These are phyloP conservation scores for Phaeosphaeriaceae sp. DNA, from an alignment of 2,329 filamentous ascomycete species.

Conservation along the genomic window DNA sequence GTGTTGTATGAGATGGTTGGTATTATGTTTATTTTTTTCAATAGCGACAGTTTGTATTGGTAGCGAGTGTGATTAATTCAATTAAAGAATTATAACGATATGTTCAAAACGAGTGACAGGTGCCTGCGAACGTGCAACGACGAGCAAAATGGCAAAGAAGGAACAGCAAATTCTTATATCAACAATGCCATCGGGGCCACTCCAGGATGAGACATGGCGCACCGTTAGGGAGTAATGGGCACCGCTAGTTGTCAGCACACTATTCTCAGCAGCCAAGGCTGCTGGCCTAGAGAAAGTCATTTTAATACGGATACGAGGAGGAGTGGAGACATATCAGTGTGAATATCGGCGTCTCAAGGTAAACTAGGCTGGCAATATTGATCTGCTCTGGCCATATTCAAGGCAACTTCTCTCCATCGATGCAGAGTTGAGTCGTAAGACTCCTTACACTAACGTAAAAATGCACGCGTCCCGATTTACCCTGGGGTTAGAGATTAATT, in stretches of 20 bases:
- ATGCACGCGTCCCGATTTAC: background rate
- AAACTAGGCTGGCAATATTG: too few relatives aligned
- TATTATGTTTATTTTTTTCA: conserved; percentile 1
- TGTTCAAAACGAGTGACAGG: conserved; percentile 35
- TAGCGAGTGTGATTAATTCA: conserved; percentile 26
- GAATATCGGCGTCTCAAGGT: too few relatives aligned
- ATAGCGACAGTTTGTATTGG: conserved; percentile 3
- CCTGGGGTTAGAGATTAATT: background rate
- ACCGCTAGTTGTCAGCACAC: conserved; percentile 19
- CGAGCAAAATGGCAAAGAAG: conserved; percentile 25
- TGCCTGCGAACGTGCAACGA: conserved; percentile 29
- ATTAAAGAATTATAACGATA: conserved; percentile 17
- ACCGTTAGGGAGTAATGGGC: conserved; percentile 20
- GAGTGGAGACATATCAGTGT: conserved; percentile 10
- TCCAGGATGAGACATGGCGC: conserved; percentile 24
- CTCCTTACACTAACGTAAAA: too few relatives aligned
- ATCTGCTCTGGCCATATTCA: too few relatives aligned
- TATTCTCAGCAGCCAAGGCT: conserved; percentile 29
- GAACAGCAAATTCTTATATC: conserved; percentile 28
- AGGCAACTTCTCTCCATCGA: too few relatives aligned
- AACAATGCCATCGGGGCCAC: conserved; percentile 10
- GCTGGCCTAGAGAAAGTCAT: conserved; percentile 15
- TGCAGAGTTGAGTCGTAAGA: too few relatives aligned
- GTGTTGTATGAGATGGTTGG: conserved; percentile 4
- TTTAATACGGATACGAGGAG: conserved; percentile 17